Evolutionary conservation across 75 land plant species (phyloP).

Genomic region (Larix kaempferi): DNA sequence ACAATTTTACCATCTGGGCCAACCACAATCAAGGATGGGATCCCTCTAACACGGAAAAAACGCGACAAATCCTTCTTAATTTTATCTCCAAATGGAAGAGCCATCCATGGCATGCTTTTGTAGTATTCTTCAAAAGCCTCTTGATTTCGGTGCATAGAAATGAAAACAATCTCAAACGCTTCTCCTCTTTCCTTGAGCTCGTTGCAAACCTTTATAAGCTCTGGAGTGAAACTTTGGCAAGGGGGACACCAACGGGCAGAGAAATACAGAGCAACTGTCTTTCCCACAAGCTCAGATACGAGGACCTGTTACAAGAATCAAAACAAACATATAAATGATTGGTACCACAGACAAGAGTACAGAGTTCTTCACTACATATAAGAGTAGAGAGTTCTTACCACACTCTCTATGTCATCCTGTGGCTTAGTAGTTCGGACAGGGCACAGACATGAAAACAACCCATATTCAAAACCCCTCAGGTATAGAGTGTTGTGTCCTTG

Average conservation of each 20-base stretch:
- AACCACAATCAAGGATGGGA: constrained; percentile 49
- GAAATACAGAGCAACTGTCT: constrained; percentile 61
- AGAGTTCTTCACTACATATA: no score
- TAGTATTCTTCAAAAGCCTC: constrained; percentile 53
- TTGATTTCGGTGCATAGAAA: constrained; percentile 60
- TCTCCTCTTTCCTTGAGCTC: constrained; percentile 48
- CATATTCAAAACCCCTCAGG: no score
- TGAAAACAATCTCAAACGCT: constrained; percentile 55
- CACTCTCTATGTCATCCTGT: no score
- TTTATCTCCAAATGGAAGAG: constrained; percentile 55
- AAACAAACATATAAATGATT: no score
- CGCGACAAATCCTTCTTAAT: constrained; percentile 29
- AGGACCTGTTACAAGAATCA: constrained; percentile 24
- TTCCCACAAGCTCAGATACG: constrained; percentile 54
- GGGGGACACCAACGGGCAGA: constrained; percentile 86
- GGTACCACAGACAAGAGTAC: no score
- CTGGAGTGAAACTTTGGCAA: constrained; percentile 62
- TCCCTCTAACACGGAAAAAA: constrained; percentile 49
- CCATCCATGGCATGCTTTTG: constrained; percentile 67
- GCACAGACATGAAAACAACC: no score
- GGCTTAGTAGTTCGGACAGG: no score
- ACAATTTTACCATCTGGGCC: constrained; percentile 43
- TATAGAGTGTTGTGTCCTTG: no score
- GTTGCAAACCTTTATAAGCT: constrained; percentile 50
- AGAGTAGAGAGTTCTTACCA: no score